Evolutionary conservation across 441 rosid species (phyloP), one percentile per base, ranked within the genome.

Genomic region (Arabidopsis lyrata): DNA sequence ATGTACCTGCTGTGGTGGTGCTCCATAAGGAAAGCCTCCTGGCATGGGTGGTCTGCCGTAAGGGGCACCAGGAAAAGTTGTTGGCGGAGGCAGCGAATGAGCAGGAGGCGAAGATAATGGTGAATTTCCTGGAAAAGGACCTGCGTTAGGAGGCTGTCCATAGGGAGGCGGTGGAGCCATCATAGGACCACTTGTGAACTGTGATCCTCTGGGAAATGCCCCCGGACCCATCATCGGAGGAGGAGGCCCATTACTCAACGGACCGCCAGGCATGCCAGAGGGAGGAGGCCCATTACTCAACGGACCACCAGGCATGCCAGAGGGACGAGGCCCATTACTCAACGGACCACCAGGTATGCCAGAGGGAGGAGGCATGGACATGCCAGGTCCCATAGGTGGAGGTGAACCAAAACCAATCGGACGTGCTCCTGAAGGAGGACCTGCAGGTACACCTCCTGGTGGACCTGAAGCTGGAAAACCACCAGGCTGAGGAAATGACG

Each of bases 231-330:
- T 55, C 70, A 45, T 74, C 7, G 90, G 84, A 44, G 90, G 89
- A 58, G 63, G 84, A 29, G 88, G 89, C 60, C 91, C 97, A 73
- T 86, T 90, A 83, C 77, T 90, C 66, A 86, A 53, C 20, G 81
- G 80, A 73, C 80, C 80, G 49, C 83, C 83, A 34, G 71, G 68
- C 57, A 84, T 50, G 44, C 80, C 75, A 52, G 88, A 48, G 41
- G 90, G 86, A 60, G 49, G 86, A 27, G 87, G 89, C 62, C 92
- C 98, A 72, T 86, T 90, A 82, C 77, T 90, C 63, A 86, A 61
- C 15, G 77, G 79, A 73, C 81, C 80, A 39, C 83, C 83, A 32
- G 68, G 68, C 53, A 84, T 54, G 47, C 80, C 76, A 58, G 88
- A 44, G 34, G 90, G 86, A 61, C 35, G 86, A 31, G 87, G 89